phyloP scores from a whole-genome alignment of 805 yeast species.

The Jamesozyma rosinii region DNA sequence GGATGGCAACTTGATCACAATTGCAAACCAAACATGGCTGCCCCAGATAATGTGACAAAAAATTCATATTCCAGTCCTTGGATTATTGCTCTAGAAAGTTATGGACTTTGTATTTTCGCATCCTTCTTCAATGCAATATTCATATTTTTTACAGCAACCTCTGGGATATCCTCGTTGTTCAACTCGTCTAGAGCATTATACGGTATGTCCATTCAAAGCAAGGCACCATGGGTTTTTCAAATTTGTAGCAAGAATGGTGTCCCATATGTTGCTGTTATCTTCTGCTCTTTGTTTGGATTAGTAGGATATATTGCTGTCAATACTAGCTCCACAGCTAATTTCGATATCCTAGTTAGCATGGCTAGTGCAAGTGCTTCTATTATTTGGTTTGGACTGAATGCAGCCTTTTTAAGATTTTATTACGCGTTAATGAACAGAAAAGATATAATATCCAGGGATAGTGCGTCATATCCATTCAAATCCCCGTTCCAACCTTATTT shows the following conservation, averaged over 20 bases:
- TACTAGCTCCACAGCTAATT: conserved; percentile 49
- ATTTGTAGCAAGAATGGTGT: conserved; percentile 57
- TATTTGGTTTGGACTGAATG: conserved; percentile 69
- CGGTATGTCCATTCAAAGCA: conserved; percentile 43
- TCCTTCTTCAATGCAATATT: conserved; percentile 44
- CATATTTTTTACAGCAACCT: conserved; percentile 46
- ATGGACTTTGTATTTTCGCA: conserved; percentile 43
- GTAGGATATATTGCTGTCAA: conserved; percentile 54
- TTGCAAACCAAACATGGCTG: conserved; percentile 56
- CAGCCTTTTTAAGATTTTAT: conserved; percentile 55
- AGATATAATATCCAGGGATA: conserved; percentile 56
- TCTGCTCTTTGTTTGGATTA: conserved; percentile 52
- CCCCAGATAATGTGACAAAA: conserved; percentile 34
- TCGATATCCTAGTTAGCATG: conserved; percentile 56
- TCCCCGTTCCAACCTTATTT: conserved; percentile 63
- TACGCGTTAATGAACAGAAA: conserved; percentile 52
- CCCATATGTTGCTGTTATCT: conserved; percentile 61
- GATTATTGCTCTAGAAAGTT: conserved; percentile 46
- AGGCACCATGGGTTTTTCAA: conserved; percentile 54
- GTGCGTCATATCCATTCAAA: conserved; percentile 55
- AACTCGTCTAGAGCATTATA: conserved; percentile 55
- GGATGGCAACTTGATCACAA: conserved; percentile 60
- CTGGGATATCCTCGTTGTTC: conserved; percentile 49
- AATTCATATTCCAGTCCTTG: conserved; percentile 46
- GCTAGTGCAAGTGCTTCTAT: conserved; percentile 68